phyloP scores from a whole-genome alignment of 768 basidiomycete species.

The Mycena vulgaris region DNA sequence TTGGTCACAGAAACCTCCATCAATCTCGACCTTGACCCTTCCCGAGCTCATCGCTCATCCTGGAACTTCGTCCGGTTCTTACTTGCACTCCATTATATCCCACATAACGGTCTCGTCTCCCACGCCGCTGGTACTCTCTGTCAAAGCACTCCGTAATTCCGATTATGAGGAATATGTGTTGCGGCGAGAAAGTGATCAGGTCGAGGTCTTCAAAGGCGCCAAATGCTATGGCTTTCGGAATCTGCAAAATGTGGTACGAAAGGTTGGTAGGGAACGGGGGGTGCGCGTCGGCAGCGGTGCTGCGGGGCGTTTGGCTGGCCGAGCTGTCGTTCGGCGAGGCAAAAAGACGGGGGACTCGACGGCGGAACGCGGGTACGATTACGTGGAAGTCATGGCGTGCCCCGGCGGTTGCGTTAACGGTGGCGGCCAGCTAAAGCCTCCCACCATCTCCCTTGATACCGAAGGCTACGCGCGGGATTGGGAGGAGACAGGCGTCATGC shows the following conservation, averaged over 20 bases:
- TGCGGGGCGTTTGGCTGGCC: constrained; percentile 62
- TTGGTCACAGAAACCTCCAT: constrained; percentile 27
- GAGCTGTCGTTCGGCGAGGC: constrained; percentile 49
- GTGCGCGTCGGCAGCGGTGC: constrained; percentile 81
- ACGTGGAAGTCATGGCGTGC: constrained; percentile 99
- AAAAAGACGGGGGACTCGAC: constrained; percentile 51
- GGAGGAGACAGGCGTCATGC: constrained; percentile 59
- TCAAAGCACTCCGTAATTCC: constrained; percentile 75
- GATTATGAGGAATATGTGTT: constrained; percentile 87
- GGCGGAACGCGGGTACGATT: constrained; percentile 78
- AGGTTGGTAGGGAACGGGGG: constrained; percentile 90
- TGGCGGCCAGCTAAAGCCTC: constrained; percentile 85
- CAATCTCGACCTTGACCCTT: constrained; percentile 49
- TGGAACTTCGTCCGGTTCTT: constrained; percentile 94
- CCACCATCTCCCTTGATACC: constrained; percentile 54
- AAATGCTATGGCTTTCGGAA: constrained; percentile 99
- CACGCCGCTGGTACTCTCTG: constrained; percentile 63
- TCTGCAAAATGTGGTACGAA: constrained; percentile 95
- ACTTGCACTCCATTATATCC: constrained; percentile 84
- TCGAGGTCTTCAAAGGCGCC: constrained; percentile 88
- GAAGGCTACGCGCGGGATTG: constrained; percentile 80
- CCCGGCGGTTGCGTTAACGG: constrained; percentile 98
- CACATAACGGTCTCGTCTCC: constrained; percentile 62
- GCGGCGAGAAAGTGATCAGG: constrained; percentile 55
- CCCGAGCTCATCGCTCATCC: constrained; percentile 85